A percentile compares a stretch with the other conserved stretches of the same genome.
phyloP scores from a whole-genome alignment of 805 yeast genomes.

The Candida bentonensis region DNA sequence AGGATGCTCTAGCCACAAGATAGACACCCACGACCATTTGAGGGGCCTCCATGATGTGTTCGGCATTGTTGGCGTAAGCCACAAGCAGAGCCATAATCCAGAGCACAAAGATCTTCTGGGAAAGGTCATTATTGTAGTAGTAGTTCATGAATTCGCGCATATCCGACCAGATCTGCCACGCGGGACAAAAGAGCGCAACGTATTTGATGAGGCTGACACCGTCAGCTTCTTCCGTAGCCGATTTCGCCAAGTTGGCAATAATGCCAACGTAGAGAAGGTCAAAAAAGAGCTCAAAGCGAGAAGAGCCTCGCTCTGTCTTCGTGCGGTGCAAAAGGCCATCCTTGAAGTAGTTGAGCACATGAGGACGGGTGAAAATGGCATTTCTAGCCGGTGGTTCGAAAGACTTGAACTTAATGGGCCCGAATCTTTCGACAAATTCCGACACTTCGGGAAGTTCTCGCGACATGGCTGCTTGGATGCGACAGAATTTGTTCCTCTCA shows the following conservation, averaged over 20 bases:
- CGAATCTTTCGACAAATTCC: background rate
- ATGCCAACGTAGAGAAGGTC: constrained; percentile 55
- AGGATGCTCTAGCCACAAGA: constrained; percentile 31
- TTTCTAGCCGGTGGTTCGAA: background rate
- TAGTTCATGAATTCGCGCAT: constrained; percentile 50
- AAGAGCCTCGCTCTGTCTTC: constrained; percentile 37
- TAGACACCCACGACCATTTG: constrained; percentile 32
- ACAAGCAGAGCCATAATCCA: constrained; percentile 40
- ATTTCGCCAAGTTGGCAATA: constrained; percentile 42
- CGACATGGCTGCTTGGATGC: too few species aligned
- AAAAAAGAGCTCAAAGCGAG: constrained; percentile 41
- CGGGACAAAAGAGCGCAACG: constrained; percentile 37
- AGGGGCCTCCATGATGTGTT: constrained; percentile 29
- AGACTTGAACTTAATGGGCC: background rate
- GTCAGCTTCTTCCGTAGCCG: constrained; percentile 35
- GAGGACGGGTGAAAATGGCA: constrained; percentile 23
- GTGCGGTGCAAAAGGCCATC: constrained; percentile 44
- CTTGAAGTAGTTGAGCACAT: constrained; percentile 47
- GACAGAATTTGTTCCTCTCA: background rate
- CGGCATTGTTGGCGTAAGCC: constrained; percentile 36
- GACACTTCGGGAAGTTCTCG: too few species aligned
- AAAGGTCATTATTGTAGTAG: constrained; percentile 45
- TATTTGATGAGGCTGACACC: constrained; percentile 35
- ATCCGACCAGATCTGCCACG: constrained; percentile 56
- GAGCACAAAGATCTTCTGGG: constrained; percentile 36